Percentiles rank a stretch among this genome's conserved stretches.
Conservation (phyloP, 2,329 filamentous ascomycete genomes). For the Fusarium tricinctum region DNA sequence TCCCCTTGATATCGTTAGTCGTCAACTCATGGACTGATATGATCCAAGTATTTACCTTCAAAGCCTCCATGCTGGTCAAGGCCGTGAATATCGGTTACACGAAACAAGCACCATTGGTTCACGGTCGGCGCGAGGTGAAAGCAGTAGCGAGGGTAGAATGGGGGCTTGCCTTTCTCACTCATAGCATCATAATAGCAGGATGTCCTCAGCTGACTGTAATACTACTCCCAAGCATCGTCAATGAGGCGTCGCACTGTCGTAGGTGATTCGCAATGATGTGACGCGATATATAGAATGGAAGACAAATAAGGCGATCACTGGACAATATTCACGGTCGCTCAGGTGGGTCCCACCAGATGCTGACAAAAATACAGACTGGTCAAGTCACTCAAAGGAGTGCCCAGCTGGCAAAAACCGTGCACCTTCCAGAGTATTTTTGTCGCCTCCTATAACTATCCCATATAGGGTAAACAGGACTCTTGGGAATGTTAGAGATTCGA, state of each 20-base stretch:
- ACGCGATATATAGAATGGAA: constrained; percentile 12
- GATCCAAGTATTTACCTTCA: constrained; percentile 59
- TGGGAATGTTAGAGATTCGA: too few relatives aligned
- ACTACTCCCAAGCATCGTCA: constrained; percentile 28
- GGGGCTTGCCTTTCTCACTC: constrained; percentile 57
- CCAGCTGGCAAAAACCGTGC: too few relatives aligned
- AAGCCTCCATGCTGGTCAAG: constrained; percentile 65
- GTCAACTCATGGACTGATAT: neutral
- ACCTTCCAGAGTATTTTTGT: neutral
- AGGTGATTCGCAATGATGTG: constrained; percentile 6
- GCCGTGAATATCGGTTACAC: constrained; percentile 63
- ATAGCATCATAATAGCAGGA: constrained; percentile 61
- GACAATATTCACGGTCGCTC: constrained; percentile 19
- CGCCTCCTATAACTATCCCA: neutral
- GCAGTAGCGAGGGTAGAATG: constrained; percentile 73
- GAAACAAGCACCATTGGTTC: constrained; percentile 71
- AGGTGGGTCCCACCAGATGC: constrained; percentile 15
- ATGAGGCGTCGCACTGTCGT: constrained; percentile 1
- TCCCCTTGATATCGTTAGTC: constrained; percentile 56
- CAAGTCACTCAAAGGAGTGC: too few relatives aligned
- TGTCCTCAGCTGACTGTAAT: constrained; percentile 9
- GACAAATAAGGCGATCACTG: constrained; percentile 19
- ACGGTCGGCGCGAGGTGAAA: constrained; percentile 73
- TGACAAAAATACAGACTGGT: neutral
- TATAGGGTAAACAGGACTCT: too few relatives aligned